A percentile compares a stretch with the other conserved stretches of the same genome.
Conservation (phyloP, 1,139 yeast genomes). For the Candida sanyaensis region DNA sequence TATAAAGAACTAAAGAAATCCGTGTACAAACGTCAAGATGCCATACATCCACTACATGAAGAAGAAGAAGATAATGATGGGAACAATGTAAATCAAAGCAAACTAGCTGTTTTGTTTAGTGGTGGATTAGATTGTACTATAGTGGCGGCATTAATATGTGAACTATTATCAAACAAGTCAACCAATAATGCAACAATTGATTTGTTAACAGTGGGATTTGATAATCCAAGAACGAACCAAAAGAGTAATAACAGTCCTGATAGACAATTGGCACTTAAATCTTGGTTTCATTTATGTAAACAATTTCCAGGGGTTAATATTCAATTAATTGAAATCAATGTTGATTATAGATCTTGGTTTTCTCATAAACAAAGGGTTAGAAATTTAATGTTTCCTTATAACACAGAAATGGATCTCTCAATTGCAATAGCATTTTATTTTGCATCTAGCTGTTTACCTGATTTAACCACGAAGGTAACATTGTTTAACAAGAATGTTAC, state of each 20-base stretch:
- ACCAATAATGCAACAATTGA: constrained; percentile 38
- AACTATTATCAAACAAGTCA: constrained; percentile 19
- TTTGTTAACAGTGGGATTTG: constrained; percentile 92
- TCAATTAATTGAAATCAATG: constrained; percentile 66
- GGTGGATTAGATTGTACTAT: constrained; percentile 95
- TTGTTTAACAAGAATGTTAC: constrained; percentile 16
- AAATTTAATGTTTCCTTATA: constrained; percentile 74
- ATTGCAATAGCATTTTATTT: constrained; percentile 94
- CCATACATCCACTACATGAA: constrained; percentile 54
- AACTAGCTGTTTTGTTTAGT: constrained; percentile 72
- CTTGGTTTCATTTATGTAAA: constrained; percentile 53
- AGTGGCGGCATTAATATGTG: constrained; percentile 52
- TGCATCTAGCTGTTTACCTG: constrained; percentile 50
- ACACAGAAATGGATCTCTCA: constrained; percentile 92
- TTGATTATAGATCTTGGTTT: constrained; percentile 67
- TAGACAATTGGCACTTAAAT: constrained; percentile 64
- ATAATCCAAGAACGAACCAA: constrained; percentile 77
- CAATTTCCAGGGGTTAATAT: constrained; percentile 36
- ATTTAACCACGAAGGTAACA: constrained; percentile 27
- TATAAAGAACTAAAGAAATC: constrained; percentile 34
- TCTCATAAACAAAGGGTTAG: constrained; percentile 53
- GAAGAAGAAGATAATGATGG: constrained; percentile 28
- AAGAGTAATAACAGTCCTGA: constrained; percentile 77
- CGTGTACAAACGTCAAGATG: constrained; percentile 50
- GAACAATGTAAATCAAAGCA: constrained; percentile 15